Evolutionary conservation across 495 filamentous ascomycete genomes (phyloP), one percentile per base, ranked within the genome.

Genomic region (Annulohypoxylon moriforme): DNA sequence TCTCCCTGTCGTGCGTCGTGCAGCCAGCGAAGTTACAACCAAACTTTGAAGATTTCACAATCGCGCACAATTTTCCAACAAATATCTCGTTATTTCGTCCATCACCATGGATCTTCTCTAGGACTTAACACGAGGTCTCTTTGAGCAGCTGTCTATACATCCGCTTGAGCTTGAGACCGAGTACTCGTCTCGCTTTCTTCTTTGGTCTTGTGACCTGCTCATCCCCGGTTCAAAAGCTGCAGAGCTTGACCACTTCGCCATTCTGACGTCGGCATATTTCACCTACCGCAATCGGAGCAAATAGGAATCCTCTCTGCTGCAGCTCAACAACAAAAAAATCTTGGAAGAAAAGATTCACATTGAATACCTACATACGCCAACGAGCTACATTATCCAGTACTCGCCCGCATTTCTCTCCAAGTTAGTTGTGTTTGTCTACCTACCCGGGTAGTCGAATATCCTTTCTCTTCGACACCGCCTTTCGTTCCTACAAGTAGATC

Each of bases 61-160:
- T 68, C 52, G 55, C 64, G 69, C 69, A 72, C 69, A 72, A 47
- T 62, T 67, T 56, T 56, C 24, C 18, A 53, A 59, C 18, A 75
- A 70, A 72, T 44, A 44, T 66, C 50, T 69, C 67, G 67, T 56
- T 64, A 65, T 60, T 59, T 16, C 33, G 24, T 29, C 50, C 63
- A 68, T 72, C 73, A 64, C 11, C 58, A 77, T 77, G 76, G 64
- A 74, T 64, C 70, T 71, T 68, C 76, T 77, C 59, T 77, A 72
- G 60, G 53, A 59, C 44, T 63, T 38, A 25, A 27, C 31, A 29
- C 6, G 46, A 20, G 68, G 59, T 67, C 46, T 40, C 40, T 29
- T 59, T 61, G 29, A 27, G 50, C 25, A 44, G 34, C 60, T 60
- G 52, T 60, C 27, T 44, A 34, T 22, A 24, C 46, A 27, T 60